phyloP scores from a whole-genome alignment of 2,329 filamentous ascomycete genomes.

The Colletotrichum sp. region DNA sequence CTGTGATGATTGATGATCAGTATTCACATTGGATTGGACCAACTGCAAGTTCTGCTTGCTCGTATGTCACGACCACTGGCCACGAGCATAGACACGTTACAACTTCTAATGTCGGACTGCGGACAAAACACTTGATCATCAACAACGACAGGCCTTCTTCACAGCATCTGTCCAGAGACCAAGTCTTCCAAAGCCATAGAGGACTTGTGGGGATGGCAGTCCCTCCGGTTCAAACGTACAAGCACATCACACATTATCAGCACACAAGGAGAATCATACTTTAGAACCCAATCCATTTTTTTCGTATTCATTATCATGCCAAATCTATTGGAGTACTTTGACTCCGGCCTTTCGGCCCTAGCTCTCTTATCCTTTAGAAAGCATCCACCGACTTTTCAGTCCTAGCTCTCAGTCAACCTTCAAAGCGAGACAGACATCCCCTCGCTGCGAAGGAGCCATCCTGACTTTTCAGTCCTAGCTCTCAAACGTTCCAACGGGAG shows the following conservation, averaged over 20 bases:
- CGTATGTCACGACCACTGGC: fast-evolving
- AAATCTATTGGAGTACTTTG: background rate
- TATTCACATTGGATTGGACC: background rate
- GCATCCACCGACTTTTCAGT: background rate
- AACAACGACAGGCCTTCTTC: background rate
- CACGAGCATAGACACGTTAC: background rate
- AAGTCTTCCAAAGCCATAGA: background rate
- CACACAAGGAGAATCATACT: background rate
- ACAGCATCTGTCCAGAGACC: background rate
- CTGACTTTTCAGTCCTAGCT: background rate
- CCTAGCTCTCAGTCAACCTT: background rate
- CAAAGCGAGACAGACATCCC: background rate
- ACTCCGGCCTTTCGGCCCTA: background rate
- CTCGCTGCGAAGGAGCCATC: background rate
- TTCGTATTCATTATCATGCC: slow-evolving; percentile 20
- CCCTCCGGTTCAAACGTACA: background rate
- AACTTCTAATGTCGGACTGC: background rate
- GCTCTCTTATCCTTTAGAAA: background rate
- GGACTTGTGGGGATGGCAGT: background rate
- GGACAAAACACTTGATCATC: background rate
- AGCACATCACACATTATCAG: background rate
- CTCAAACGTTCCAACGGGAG: background rate
- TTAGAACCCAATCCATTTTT: background rate
- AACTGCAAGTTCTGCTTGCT: fast-evolving
- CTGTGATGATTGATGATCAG: background rate